Percentiles rank a stretch among this genome's conserved stretches.
These are phyloP conservation scores for Achaetomium macrosporum DNA, from an alignment of 2,329 filamentous ascomycete genomes.

Conservation along the genomic window DNA sequence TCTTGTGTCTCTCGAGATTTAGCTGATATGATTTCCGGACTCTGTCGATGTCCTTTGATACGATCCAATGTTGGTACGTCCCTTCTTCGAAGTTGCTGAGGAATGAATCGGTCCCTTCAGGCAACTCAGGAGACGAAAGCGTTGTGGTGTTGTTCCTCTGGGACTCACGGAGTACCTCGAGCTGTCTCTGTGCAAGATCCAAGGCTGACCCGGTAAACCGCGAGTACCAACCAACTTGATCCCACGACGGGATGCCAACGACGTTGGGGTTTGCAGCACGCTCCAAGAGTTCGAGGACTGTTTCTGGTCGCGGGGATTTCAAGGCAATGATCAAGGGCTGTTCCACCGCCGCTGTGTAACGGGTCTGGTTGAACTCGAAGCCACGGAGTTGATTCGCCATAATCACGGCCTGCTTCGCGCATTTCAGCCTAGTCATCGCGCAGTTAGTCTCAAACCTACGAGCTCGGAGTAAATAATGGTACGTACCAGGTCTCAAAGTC, in stretches of 20 bases:
- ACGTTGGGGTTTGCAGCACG: slow-evolving; percentile 61
- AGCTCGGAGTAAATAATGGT: background rate
- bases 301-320: slow-evolving; percentile 39
- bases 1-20: slow-evolving; percentile 31
- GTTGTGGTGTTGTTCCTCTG: slow-evolving; percentile 27
- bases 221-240: slow-evolving; percentile 30
- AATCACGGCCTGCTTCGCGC: slow-evolving; percentile 40
- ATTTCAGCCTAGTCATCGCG: slow-evolving; percentile 41
- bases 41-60: slow-evolving; percentile 33
- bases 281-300: slow-evolving; percentile 55
- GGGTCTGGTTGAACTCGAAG: slow-evolving; percentile 43
- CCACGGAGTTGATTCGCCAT: slow-evolving; percentile 33
- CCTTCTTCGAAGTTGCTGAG: slow-evolving; percentile 44
- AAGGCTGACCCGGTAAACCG: slow-evolving; percentile 47
- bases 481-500: slow-evolving; percentile 53
- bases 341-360: slow-evolving; percentile 42
- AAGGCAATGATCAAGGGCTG: slow-evolving; percentile 65
- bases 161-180: slow-evolving; percentile 46
- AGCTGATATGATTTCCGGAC: slow-evolving; percentile 32
- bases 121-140: slow-evolving; percentile 28
- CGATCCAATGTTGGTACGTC: slow-evolving; percentile 56
- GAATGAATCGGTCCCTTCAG: slow-evolving; percentile 44
- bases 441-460: background rate
- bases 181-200: slow-evolving; percentile 51
- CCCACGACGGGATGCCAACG: slow-evolving; percentile 39